A percentile compares a stretch with the other conserved stretches of the same genome.
Conservation (phyloP, 306 rosid genomes). For the Malus sylvestris region DNA sequence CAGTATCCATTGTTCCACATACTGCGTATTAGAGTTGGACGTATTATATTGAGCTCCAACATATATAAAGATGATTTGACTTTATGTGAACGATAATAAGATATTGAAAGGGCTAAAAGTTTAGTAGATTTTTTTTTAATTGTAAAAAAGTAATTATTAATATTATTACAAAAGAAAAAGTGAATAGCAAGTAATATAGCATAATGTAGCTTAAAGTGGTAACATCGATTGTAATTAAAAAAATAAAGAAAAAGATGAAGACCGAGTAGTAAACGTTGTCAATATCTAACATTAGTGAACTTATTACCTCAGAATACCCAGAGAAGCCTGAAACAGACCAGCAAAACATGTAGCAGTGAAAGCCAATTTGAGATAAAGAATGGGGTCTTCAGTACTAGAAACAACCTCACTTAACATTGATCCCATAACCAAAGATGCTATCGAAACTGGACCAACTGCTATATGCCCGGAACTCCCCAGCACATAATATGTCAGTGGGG, state of each 20-base stretch:
- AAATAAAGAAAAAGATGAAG: not conserved
- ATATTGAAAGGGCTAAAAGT: no score
- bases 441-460: conserved; percentile 95
- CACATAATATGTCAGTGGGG: conserved; percentile 74
- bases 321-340: conserved; percentile 80
- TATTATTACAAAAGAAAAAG: no score
- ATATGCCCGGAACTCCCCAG: conserved; percentile 94
- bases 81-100: no score
- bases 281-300: not conserved
- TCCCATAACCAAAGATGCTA: conserved; percentile 96
- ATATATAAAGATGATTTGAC: no score
- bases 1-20: not conserved
- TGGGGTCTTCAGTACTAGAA: conserved; percentile 54
- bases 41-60: not conserved
- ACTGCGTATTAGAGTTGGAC: not conserved
- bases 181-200: no score
- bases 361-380: conserved; percentile 80
- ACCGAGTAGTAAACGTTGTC: not conserved
- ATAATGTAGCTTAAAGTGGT: no score
- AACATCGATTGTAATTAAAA: not conserved
- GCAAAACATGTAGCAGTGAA: conserved; percentile 93
- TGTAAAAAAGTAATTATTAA: not conserved
- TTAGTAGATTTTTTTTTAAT: not conserved
- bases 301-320: conserved; percentile 62
- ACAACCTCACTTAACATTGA: conserved; percentile 80